These are phyloP conservation scores for Leccinum subgranulosum DNA, from an alignment of 768 basidiomycete genomes.

Conservation along the genomic window DNA sequence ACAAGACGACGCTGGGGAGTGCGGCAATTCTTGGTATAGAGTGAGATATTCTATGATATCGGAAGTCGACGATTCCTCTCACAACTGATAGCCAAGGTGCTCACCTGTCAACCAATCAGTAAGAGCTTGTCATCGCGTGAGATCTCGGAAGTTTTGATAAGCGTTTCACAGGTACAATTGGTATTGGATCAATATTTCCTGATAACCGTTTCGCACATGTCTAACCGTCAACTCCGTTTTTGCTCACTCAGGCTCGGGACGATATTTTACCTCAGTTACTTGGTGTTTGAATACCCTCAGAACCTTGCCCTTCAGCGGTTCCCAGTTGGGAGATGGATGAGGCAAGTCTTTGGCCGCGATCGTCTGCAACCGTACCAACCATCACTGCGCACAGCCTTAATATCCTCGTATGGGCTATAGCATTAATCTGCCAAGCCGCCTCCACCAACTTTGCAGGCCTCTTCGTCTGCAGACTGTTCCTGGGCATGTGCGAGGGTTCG, in stretches of 20 bases:
- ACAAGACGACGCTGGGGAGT: conserved; percentile 68
- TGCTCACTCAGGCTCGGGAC: conserved; percentile 58
- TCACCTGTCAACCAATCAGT: conserved; percentile 66
- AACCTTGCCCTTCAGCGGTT: conserved; percentile 70
- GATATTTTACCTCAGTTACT: conserved; percentile 70
- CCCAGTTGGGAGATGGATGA: conserved; percentile 81
- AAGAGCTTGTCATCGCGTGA: conserved; percentile 14
- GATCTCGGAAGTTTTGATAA: background rate
- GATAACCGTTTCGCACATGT: background rate
- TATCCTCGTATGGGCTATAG: conserved; percentile 63
- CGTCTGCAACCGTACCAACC: background rate
- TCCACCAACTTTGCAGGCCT: conserved; percentile 68
- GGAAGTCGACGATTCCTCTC: background rate
- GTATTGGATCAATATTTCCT: conserved; percentile 29
- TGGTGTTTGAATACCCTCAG: conserved; percentile 72
- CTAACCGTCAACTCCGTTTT: background rate
- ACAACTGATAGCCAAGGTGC: conserved; percentile 46
- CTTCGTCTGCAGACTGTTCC: conserved; percentile 58
- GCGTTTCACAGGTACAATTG: conserved; percentile 56
- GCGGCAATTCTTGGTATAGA: conserved; percentile 69
- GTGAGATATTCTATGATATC: conserved; percentile 33
- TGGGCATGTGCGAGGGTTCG: conserved; percentile 71
- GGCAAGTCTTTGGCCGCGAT: conserved; percentile 35
- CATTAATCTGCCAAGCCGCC: conserved; percentile 61
- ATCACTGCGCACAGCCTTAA: conserved; percentile 45